Evolutionary conservation across 73 alveolate genomes (phyloP).

Genomic region (Paraurostyla sp.): DNA sequence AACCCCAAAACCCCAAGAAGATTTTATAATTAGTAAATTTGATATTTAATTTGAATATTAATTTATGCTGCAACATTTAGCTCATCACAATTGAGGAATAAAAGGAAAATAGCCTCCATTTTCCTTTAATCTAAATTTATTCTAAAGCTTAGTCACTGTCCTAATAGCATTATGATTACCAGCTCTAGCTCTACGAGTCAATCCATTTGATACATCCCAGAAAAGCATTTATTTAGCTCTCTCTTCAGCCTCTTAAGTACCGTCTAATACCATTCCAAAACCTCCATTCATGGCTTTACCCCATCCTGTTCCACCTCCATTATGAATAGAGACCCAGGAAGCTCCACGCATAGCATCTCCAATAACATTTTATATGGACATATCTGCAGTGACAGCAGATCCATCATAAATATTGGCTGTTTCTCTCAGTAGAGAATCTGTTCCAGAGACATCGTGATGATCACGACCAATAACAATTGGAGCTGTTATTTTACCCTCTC

Average conservation of each 20-base stretch:
- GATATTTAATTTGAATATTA: too few relatives aligned
- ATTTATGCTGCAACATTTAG: too few relatives aligned
- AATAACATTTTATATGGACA: slow-evolving; percentile 75
- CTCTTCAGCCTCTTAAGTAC: slow-evolving; percentile 71
- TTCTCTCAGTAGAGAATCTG: slow-evolving; percentile 80
- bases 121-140: slow-evolving; percentile 38
- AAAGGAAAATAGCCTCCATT: slow-evolving; percentile 53
- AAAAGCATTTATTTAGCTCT: slow-evolving; percentile 77
- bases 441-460: slow-evolving; percentile 84
- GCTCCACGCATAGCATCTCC: slow-evolving; percentile 85
- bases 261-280: slow-evolving; percentile 82
- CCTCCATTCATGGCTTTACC: slow-evolving; percentile 84
- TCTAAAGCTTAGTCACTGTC: slow-evolving; percentile 61
- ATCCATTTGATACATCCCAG: slow-evolving; percentile 82
- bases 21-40: too few relatives aligned
- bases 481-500: slow-evolving; percentile 64
- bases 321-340: slow-evolving; percentile 83
- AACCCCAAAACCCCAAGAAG: too few relatives aligned
- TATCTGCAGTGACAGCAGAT: slow-evolving; percentile 80
- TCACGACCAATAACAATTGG: slow-evolving; percentile 80
- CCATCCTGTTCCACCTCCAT: slow-evolving; percentile 88
- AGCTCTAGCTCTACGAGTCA: slow-evolving; percentile 79
- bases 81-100: slow-evolving; percentile 33
- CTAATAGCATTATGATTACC: slow-evolving; percentile 70
- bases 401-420: slow-evolving; percentile 82